Conservation (phyloP, 176 grass and related monocot species). For the barley (Hordeum vulgare) region MorexV3_pseudomolecules_assembly NC_058519.1:625570913-625571412, state of each 20-base stretch:
- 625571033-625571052: constrained; percentile 14
- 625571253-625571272: background rate
- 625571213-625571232: constrained; percentile 3
- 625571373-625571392: constrained; percentile 27
- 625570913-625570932: constrained; percentile 16
- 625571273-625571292: constrained; percentile 16
- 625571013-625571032: constrained; percentile 27
- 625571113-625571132: background rate
- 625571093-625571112: background rate
- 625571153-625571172: background rate
- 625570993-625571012: constrained; percentile 26
- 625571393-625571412: constrained; percentile 40
- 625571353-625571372: constrained; percentile 51
- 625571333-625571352: constrained; percentile 88
- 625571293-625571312: constrained; percentile 25
- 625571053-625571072: constrained; percentile 21
- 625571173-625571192: background rate
- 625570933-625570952: constrained; percentile 8
- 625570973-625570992: constrained; percentile 21
- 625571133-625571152: background rate
- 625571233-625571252: background rate
- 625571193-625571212: background rate
- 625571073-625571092: background rate
- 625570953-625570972: background rate
- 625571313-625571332: constrained; percentile 65